Conservation (phyloP, 768 basidiomycete genomes). For the Mycena haematopus region DNA sequence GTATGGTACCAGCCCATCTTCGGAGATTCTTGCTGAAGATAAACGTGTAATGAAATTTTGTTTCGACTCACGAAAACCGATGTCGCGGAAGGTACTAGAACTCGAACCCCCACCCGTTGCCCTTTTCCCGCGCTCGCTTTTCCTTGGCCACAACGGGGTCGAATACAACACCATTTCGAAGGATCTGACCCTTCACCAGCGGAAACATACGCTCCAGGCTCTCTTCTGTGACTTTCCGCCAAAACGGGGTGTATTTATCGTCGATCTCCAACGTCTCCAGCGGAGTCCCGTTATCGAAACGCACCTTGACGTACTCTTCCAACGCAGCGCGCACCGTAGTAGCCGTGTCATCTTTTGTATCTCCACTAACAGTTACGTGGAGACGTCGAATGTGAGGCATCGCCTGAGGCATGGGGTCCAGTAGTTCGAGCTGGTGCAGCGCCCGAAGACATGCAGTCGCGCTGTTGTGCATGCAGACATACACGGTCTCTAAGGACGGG, state of each 20-base stretch:
- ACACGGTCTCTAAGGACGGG: constrained; percentile 4
- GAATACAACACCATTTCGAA: not conserved
- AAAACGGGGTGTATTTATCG: not conserved
- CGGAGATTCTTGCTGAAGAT: too few relatives aligned
- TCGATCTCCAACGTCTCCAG: not conserved
- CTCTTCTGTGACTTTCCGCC: not conserved
- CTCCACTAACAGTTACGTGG: not conserved
- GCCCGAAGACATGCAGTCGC: not conserved
- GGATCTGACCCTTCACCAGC: not conserved
- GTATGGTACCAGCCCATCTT: too few relatives aligned
- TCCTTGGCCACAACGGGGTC: too few relatives aligned
- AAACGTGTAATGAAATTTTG: too few relatives aligned
- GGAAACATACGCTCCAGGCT: not conserved
- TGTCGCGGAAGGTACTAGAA: too few relatives aligned
- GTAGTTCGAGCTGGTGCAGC: not conserved
- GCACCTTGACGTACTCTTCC: not conserved
- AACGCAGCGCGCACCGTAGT: not conserved
- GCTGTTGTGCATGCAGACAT: not conserved
- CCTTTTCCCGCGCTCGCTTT: too few relatives aligned
- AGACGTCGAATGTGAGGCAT: not conserved
- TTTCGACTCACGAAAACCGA: too few relatives aligned
- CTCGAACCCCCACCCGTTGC: too few relatives aligned
- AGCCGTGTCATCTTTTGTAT: too few relatives aligned
- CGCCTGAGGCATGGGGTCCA: not conserved
- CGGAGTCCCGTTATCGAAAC: not conserved